Evolutionary conservation across 2,329 filamentous ascomycete species (phyloP).

Genomic region (Monosporascus sp.): DNA sequence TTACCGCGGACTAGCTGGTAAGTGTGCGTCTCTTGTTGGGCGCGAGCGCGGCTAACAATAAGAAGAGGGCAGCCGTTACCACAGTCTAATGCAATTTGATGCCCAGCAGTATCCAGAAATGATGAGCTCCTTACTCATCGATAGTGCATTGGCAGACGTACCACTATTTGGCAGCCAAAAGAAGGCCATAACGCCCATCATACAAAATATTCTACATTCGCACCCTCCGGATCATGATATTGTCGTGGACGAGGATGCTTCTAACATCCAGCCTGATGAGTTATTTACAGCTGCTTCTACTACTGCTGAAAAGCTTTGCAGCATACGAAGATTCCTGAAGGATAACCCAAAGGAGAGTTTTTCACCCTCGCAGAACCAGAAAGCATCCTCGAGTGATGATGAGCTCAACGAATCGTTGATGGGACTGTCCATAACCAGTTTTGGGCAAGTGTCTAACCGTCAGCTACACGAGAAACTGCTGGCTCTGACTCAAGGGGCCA

Average conservation of each 20-base stretch:
- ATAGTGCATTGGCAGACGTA: slow-evolving; percentile 48
- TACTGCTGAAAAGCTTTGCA: slow-evolving; percentile 45
- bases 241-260: slow-evolving; percentile 34
- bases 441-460: slow-evolving; percentile 42
- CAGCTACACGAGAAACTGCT: slow-evolving; percentile 55
- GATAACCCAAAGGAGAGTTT: slow-evolving; percentile 13
- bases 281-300: slow-evolving; percentile 37
- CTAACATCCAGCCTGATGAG: slow-evolving; percentile 31
- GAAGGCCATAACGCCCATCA: slow-evolving; percentile 35
- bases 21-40: slow-evolving; percentile 3
- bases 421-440: slow-evolving; percentile 32
- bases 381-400: slow-evolving; percentile 10
- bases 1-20: slow-evolving; percentile 52
- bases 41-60: slow-evolving; percentile 18
- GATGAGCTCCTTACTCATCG: slow-evolving; percentile 49
- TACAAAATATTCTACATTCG: slow-evolving; percentile 36
- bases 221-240: slow-evolving; percentile 28
- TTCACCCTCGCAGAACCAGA: slow-evolving; percentile 9
- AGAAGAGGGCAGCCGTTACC: slow-evolving; percentile 47
- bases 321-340: slow-evolving; percentile 35
- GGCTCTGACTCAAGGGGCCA: slow-evolving; percentile 37
- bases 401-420: slow-evolving; percentile 27
- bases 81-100: slow-evolving; percentile 55
- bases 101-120: slow-evolving; percentile 46
- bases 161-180: slow-evolving; percentile 54